Evolutionary conservation across 371 early-diverging fungal species (phyloP).

Genomic region (Lichtheimia ornata): DNA sequence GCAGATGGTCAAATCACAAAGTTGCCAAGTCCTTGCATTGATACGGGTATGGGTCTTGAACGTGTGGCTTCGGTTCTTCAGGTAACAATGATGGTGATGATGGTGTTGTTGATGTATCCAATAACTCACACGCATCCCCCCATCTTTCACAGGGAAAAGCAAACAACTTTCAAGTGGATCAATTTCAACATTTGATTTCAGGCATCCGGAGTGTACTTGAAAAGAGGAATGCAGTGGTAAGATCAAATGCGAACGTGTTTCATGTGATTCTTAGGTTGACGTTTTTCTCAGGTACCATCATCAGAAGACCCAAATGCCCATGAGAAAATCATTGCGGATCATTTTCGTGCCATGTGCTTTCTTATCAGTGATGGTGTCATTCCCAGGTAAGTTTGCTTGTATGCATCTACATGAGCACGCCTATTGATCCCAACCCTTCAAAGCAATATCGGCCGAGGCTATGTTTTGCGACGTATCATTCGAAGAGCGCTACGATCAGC

Average conservation of each 20-base stretch:
- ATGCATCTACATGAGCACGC: no score
- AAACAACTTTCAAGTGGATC: constrained; percentile 76
- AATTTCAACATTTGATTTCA: constrained; percentile 52
- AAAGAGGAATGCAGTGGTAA: constrained; percentile 34
- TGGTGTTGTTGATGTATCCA: neutral
- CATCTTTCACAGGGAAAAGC: constrained; percentile 42
- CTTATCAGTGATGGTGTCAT: constrained; percentile 77
- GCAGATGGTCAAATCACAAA: constrained; percentile 56
- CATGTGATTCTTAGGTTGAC: neutral
- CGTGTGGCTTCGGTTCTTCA: constrained; percentile 69
- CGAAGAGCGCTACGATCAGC: constrained; percentile 76
- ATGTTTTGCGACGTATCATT: constrained; percentile 78
- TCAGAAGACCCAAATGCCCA: constrained; percentile 46
- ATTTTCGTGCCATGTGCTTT: constrained; percentile 72
- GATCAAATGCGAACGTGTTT: neutral
- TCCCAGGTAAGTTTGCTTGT: constrained; percentile 54
- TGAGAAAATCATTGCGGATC: constrained; percentile 78
- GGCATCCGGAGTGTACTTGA: constrained; percentile 45
- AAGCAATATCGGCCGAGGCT: constrained; percentile 75
- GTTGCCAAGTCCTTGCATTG: constrained; percentile 68
- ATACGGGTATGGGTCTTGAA: constrained; percentile 86
- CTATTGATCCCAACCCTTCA: neutral
- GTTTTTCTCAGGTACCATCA: constrained; percentile 12
- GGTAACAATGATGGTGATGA: constrained; percentile 11
- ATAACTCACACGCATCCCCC: neutral